A percentile compares a stretch with the other conserved stretches of the same genome.
phyloP scores from a whole-genome alignment of 129 eudicot species.

The Flaveria linearis region DNA sequence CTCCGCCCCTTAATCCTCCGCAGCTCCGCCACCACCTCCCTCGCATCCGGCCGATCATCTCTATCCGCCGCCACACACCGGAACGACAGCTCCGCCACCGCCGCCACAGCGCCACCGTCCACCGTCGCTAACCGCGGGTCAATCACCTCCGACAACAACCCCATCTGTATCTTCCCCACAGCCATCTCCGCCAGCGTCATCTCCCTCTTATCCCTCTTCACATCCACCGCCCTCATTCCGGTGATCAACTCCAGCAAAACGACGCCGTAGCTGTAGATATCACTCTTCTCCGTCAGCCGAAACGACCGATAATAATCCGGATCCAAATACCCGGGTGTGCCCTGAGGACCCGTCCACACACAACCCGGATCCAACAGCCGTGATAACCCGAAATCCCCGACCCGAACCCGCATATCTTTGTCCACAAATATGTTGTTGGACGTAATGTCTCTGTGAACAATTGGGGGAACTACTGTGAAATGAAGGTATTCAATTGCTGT shows the following conservation, averaged over 20 bases:
- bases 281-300: slow-evolving; percentile 85
- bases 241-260: slow-evolving; percentile 78
- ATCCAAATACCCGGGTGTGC: slow-evolving; percentile 91
- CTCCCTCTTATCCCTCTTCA: slow-evolving; percentile 73
- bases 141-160: slow-evolving; percentile 68
- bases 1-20: slow-evolving; percentile 61
- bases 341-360: slow-evolving; percentile 99
- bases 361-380: slow-evolving; percentile 63
- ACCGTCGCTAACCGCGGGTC: slow-evolving; percentile 67
- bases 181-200: slow-evolving; percentile 83
- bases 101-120: slow-evolving; percentile 59
- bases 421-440: slow-evolving; percentile 77
- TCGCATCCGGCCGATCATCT: slow-evolving; percentile 90
- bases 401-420: slow-evolving; percentile 70
- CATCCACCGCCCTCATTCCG: slow-evolving; percentile 92
- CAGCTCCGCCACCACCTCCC: slow-evolving; percentile 83
- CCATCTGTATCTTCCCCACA: slow-evolving; percentile 82
- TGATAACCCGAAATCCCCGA: slow-evolving; percentile 92
- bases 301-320: slow-evolving; percentile 85
- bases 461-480: slow-evolving; percentile 65
- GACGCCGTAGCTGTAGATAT: slow-evolving; percentile 87
- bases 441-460: slow-evolving; percentile 88
- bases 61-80: slow-evolving; percentile 91
- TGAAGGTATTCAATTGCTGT: slow-evolving; percentile 82
- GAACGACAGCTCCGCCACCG: slow-evolving; percentile 87